A percentile compares a stretch with the other conserved stretches of the same genome.
phyloP scores from a whole-genome alignment of 306 rosid species.

The Quercus bicolor region DNA sequence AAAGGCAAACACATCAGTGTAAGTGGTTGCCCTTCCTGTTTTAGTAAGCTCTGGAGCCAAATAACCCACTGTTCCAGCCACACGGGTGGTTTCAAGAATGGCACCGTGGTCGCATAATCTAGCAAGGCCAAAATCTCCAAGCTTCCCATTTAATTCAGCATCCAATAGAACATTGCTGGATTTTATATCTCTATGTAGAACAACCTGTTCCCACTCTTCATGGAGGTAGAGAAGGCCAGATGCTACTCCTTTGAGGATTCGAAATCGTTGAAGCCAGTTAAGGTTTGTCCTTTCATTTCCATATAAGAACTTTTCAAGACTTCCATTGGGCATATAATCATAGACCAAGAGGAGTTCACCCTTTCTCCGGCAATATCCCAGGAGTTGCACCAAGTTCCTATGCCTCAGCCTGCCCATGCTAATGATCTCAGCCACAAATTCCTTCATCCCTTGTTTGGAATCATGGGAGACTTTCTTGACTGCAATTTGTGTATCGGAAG shows the following conservation, averaged over 20 bases:
- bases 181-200: conserved; percentile 69
- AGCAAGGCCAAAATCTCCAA: conserved; percentile 76
- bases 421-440: background rate
- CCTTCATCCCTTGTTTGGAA: conserved; percentile 64
- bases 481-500: conserved; percentile 47
- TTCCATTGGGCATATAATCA: conserved; percentile 72
- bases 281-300: conserved; percentile 33
- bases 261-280: conserved; percentile 58
- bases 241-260: conserved; percentile 47
- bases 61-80: conserved; percentile 78
- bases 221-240: conserved; percentile 59
- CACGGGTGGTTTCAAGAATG: conserved; percentile 54
- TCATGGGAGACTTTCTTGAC: conserved; percentile 69
- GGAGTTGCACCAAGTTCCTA: conserved; percentile 53
- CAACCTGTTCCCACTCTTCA: conserved; percentile 70
- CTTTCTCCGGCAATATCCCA: conserved; percentile 61
- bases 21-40: conserved; percentile 52
- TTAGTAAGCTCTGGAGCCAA: conserved; percentile 59
- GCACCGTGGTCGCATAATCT: conserved; percentile 54
- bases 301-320: conserved; percentile 51
- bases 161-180: conserved; percentile 70
- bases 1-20: conserved; percentile 55
- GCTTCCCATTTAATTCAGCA: conserved; percentile 46
- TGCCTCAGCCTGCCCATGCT: conserved; percentile 65
- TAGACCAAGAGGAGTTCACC: conserved; percentile 60